phyloP scores from a whole-genome alignment of 202 grass and related monocot species.

The Dendrocalamus latiflorus region DNA sequence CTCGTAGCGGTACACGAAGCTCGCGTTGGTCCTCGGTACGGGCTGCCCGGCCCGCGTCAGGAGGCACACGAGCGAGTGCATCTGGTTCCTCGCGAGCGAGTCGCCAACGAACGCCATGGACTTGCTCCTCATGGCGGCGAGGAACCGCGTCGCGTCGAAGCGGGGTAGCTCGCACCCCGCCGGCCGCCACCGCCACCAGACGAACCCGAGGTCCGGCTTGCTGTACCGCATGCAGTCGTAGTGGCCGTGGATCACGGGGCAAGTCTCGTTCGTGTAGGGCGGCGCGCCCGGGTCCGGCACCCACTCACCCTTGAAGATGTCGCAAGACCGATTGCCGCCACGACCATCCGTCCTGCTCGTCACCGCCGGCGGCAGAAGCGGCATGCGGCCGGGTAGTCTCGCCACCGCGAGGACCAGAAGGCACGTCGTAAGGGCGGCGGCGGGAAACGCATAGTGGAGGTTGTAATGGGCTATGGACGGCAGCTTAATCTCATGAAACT shows the following conservation, averaged over 20 bases:
- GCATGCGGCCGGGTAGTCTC: not conserved
- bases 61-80: slow-evolving; percentile 59
- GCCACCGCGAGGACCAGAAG: slow-evolving; percentile 13
- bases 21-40: not conserved
- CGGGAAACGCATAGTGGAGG: not conserved
- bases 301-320: slow-evolving; percentile 45
- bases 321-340: not conserved
- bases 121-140: slow-evolving; percentile 2
- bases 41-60: slow-evolving; percentile 24
- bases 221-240: slow-evolving; percentile 41
- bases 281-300: slow-evolving; percentile 16
- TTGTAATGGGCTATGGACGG: not conserved
- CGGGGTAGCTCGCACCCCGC: slow-evolving; percentile 26
- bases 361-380: not conserved
- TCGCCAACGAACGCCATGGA: slow-evolving; percentile 50
- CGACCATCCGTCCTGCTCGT: no score
- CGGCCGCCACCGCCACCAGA: slow-evolving; percentile 47
- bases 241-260: no score
- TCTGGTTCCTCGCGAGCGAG: slow-evolving; percentile 50
- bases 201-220: slow-evolving; percentile 29
- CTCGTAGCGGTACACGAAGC: slow-evolving; percentile 1
- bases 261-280: slow-evolving; percentile 35
- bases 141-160: slow-evolving; percentile 33
- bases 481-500: slow-evolving; percentile 17
- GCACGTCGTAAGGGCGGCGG: slow-evolving; percentile 2